A percentile compares a stretch with the other conserved stretches of the same genome.
Conservation (phyloP, 1,284 basidiomycete genomes). For the Heliocybe sulcata region DNA sequence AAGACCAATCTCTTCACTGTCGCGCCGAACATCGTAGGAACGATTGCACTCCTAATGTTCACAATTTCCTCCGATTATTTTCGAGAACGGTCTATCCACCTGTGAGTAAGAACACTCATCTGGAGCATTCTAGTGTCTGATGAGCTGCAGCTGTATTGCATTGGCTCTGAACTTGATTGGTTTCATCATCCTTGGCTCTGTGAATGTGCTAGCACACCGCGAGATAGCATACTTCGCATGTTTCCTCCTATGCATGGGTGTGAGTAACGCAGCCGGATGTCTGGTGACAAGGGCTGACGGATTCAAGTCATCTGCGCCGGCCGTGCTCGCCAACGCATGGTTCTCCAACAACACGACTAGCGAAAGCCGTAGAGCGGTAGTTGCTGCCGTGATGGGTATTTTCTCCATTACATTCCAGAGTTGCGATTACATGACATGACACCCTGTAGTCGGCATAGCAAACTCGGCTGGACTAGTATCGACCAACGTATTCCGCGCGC, state of each 20-base stretch:
- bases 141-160: constrained; percentile 25
- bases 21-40: constrained; percentile 44
- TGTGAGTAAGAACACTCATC: constrained; percentile 17
- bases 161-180: constrained; percentile 36
- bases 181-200: constrained; percentile 41
- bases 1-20: constrained; percentile 46
- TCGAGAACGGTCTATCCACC: constrained; percentile 32
- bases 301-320: constrained; percentile 31
- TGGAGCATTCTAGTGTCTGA: neutral
- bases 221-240: constrained; percentile 42
- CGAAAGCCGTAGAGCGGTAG: constrained; percentile 40
- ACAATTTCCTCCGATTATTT: constrained; percentile 48
- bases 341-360: constrained; percentile 43
- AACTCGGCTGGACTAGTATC: constrained; percentile 44
- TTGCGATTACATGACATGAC: neutral
- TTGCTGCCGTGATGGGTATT: constrained; percentile 29
- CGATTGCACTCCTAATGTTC: constrained; percentile 34
- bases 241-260: constrained; percentile 38
- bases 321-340: constrained; percentile 40
- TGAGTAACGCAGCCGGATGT: neutral
- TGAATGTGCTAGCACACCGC: constrained; percentile 29
- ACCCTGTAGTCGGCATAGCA: constrained; percentile 34
- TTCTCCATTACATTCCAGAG: neutral
- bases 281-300: constrained; percentile 4
- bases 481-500: constrained; percentile 41